Conservation (phyloP, 169 alveolate species). For the Theileria equi region DNA sequence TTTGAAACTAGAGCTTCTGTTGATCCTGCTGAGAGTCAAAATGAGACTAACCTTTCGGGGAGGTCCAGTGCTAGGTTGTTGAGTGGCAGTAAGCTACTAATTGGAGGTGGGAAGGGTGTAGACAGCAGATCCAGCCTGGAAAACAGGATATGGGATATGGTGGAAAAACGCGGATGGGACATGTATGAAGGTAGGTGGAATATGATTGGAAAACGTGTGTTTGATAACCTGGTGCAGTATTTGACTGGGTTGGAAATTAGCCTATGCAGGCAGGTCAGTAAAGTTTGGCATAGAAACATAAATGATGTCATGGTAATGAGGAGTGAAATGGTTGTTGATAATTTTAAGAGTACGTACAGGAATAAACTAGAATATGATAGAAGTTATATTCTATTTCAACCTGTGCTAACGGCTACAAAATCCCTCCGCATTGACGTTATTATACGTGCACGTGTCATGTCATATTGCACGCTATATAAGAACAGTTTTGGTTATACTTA, state of each 20-base stretch:
- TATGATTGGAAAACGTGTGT: conserved; percentile 9
- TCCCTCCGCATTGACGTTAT: conserved; percentile 56
- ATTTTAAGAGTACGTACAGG: conserved; percentile 36
- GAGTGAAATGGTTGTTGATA: conserved; percentile 27
- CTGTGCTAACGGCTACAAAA: conserved; percentile 55
- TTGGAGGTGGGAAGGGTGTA: conserved; percentile 13
- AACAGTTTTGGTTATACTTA: conserved; percentile 50
- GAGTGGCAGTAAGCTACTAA: conserved; percentile 5
- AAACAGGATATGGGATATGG: conserved; percentile 6
- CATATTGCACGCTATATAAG: conserved; percentile 13
- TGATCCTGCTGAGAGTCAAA: neutral
- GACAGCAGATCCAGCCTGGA: conserved; percentile 9
- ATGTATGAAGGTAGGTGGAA: conserved; percentile 13
- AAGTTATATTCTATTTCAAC: conserved; percentile 40
- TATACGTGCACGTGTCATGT: conserved; percentile 25
- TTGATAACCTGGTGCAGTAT: conserved; percentile 36
- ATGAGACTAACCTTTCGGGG: neutral
- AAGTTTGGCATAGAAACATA: conserved; percentile 54
- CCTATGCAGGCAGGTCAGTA: conserved; percentile 11
- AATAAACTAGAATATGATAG: conserved; percentile 43
- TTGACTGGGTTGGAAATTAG: conserved; percentile 45
- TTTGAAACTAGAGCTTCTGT: neutral
- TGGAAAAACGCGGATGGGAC: conserved; percentile 13
- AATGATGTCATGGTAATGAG: conserved; percentile 21
- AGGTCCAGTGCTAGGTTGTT: conserved; percentile 1